Percentiles rank a stretch among this genome's conserved stretches.
These are phyloP conservation scores for Trichoderma koningii DNA, from an alignment of 2,329 filamentous ascomycete genomes.

Conservation along the genomic window DNA sequence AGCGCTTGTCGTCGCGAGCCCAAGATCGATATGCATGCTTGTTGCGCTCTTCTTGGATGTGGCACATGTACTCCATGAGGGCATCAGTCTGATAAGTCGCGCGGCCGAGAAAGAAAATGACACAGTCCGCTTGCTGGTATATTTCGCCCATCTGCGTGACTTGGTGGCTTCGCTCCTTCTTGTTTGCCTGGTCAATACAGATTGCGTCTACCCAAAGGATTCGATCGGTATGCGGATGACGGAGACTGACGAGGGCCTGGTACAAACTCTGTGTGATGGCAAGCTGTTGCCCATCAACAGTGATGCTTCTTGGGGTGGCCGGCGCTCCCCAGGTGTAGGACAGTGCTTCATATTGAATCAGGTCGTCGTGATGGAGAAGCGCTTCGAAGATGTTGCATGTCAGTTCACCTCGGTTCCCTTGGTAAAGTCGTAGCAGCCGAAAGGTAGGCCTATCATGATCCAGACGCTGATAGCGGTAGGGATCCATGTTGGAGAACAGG, in stretches of 20 bases:
- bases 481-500: too few relatives aligned
- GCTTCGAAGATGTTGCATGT: constrained; percentile 2
- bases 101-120: neutral
- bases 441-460: neutral
- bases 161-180: constrained; percentile 6
- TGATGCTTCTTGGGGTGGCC: neutral
- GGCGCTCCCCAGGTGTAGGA: constrained; percentile 10
- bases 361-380: neutral
- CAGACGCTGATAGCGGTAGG: too few relatives aligned
- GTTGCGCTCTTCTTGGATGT: too few relatives aligned
- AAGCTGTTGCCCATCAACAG: constrained; percentile 1
- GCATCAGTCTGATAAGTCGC: neutral
- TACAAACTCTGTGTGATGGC: neutral
- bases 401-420: neutral
- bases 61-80: neutral
- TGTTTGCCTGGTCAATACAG: neutral
- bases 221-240: neutral
- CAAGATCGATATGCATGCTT: too few relatives aligned
- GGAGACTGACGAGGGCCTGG: neutral
- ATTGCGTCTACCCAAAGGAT: constrained; percentile 12
- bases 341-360: constrained; percentile 2
- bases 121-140: neutral
- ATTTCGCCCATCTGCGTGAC: constrained; percentile 5
- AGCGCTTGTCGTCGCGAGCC: too few relatives aligned
- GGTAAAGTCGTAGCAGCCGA: neutral